A percentile compares a stretch with the other conserved stretches of the same genome.
phyloP scores from a whole-genome alignment of 768 basidiomycete species.

The Dictyophora rubrovolvata region DNA sequence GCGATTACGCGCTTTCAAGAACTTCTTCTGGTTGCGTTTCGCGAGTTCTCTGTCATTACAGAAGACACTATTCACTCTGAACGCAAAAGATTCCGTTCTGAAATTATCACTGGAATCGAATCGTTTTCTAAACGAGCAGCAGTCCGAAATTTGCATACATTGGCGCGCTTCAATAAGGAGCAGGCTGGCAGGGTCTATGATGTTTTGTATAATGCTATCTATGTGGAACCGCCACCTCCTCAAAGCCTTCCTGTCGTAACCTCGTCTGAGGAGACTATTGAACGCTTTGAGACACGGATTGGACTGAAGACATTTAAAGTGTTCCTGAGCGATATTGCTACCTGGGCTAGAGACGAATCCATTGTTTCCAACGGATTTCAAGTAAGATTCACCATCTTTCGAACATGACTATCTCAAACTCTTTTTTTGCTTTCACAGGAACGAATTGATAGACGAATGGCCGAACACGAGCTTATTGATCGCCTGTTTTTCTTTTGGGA shows the following conservation, averaged over 20 bases:
- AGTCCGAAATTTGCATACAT: conserved; percentile 71
- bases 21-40: conserved; percentile 90
- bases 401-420: conserved; percentile 7
- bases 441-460: conserved; percentile 81
- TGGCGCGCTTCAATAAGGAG: conserved; percentile 79
- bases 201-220: conserved; percentile 78
- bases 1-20: conserved; percentile 98
- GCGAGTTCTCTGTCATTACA: conserved; percentile 93
- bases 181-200: conserved; percentile 88
- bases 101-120: conserved; percentile 90
- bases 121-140: conserved; percentile 88
- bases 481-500: conserved; percentile 96
- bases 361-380: conserved; percentile 89
- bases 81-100: conserved; percentile 73
- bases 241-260: conserved; percentile 32
- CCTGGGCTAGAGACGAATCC: conserved; percentile 93
- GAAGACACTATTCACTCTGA: conserved; percentile 89
- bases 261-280: conserved; percentile 44
- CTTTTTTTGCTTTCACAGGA: conserved; percentile 36
- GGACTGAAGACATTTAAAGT: conserved; percentile 75
- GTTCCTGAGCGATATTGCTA: conserved; percentile 86
- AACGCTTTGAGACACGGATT: conserved; percentile 80
- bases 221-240: conserved; percentile 49
- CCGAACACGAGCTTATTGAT: conserved; percentile 94
- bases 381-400: conserved; percentile 26